Evolutionary conservation across 805 yeast genomes (phyloP).

Genomic region (Yarrowia osloensis): DNA sequence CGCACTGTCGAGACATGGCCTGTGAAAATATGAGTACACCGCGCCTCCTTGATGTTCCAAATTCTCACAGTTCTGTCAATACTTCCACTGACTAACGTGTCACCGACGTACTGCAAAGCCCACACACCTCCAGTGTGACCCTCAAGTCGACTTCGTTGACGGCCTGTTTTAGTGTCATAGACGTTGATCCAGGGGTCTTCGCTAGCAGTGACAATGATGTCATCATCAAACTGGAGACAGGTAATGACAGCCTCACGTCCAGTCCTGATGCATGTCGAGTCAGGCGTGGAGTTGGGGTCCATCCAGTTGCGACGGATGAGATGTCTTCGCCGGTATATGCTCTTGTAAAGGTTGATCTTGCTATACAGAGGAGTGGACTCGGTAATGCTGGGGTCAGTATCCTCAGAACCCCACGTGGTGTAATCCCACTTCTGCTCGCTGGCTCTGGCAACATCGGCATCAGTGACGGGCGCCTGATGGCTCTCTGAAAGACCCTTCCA

Average conservation of each 20-base stretch:
- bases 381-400: background rate
- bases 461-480: conserved; percentile 45
- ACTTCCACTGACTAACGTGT: conserved; percentile 87
- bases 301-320: conserved; percentile 75
- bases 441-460: conserved; percentile 47
- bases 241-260: conserved; percentile 80
- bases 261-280: conserved; percentile 64
- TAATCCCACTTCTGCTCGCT: conserved; percentile 42
- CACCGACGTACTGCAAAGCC: conserved; percentile 86
- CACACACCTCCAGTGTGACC: conserved; percentile 99
- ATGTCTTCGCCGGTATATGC: conserved; percentile 61
- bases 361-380: conserved; percentile 37
- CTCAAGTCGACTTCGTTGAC: conserved; percentile 57
- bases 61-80: conserved; percentile 92
- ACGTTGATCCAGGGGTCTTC: conserved; percentile 83
- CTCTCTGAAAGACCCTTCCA: conserved; percentile 69
- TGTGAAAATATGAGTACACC: conserved; percentile 85
- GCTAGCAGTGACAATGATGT: conserved; percentile 87
- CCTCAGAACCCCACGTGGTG: conserved; percentile 38
- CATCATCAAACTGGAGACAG: conserved; percentile 89
- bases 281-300: conserved; percentile 68
- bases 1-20: conserved; percentile 94
- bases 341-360: conserved; percentile 48
- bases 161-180: conserved; percentile 75
- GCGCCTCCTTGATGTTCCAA: conserved; percentile 85